Evolutionary conservation across 129 eudicot species (phyloP).

Genomic region (Apium graveolens): DNA sequence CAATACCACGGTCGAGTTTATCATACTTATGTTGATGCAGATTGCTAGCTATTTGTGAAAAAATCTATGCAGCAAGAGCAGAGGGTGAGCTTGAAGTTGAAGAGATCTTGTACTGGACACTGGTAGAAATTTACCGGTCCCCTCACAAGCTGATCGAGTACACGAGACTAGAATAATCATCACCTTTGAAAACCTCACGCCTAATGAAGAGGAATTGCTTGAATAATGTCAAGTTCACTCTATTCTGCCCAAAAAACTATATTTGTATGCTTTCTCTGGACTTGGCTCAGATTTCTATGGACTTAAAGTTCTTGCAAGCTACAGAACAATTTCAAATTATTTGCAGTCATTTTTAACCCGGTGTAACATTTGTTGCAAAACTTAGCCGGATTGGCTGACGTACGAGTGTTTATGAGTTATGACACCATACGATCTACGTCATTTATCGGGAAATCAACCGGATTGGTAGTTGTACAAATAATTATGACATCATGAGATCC

Average conservation of each 20-base stretch:
- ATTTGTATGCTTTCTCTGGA: neutral
- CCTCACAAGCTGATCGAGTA: constrained; percentile 51
- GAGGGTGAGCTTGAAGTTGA: constrained; percentile 59
- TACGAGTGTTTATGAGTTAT: neutral
- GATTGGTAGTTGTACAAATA: too few species aligned
- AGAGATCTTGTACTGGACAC: constrained; percentile 52
- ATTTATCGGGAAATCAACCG: too few species aligned
- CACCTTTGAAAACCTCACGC: neutral
- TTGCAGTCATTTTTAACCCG: neutral
- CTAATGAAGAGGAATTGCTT: neutral
- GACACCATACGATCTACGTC: too few species aligned
- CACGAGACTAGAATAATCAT: constrained; percentile 31
- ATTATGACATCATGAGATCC: too few species aligned
- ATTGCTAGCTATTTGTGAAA: constrained; percentile 49
- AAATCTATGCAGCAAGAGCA: constrained; percentile 52
- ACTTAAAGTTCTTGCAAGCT: neutral
- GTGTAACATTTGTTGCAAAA: neutral
- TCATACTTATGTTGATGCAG: constrained; percentile 14
- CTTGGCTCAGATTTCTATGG: neutral
- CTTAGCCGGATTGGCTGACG: neutral
- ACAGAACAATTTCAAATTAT: neutral
- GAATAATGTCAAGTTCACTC: neutral
- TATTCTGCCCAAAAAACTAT: neutral
- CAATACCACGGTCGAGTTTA: neutral
- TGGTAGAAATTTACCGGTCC: constrained; percentile 46